Percentiles rank a stretch among this genome's conserved stretches.
Evolutionary conservation across 2,329 filamentous ascomycete genomes (phyloP).

Genomic region (Xylariaceae sp.): DNA sequence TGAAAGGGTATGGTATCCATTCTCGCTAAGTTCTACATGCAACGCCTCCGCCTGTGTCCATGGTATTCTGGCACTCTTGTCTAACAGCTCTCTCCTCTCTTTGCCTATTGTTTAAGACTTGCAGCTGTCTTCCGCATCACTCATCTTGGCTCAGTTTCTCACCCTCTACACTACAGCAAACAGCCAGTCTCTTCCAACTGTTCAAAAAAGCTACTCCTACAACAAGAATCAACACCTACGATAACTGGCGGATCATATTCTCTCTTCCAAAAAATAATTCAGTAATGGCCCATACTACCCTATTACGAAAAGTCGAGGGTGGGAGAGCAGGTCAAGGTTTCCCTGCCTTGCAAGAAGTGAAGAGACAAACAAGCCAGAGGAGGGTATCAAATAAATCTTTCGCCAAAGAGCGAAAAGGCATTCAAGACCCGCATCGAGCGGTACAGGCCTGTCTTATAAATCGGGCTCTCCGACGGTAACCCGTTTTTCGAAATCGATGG

Average conservation of each 20-base stretch:
- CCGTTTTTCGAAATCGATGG: slow-evolving; percentile 11
- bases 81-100: not conserved
- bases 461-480: slow-evolving; percentile 6
- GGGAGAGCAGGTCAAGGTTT: not conserved
- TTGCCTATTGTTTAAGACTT: not conserved
- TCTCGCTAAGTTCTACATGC: slow-evolving; percentile 30
- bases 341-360: slow-evolving; percentile 14
- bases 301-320: slow-evolving; percentile 4
- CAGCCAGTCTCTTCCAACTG: slow-evolving; percentile 5
- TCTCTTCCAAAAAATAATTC: slow-evolving; percentile 1
- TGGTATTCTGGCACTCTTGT: slow-evolving; percentile 6
- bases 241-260: not conserved
- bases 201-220: slow-evolving; percentile 22
- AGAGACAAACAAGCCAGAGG: slow-evolving; percentile 12
- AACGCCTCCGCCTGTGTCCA: slow-evolving; percentile 15
- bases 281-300: not conserved
- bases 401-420: slow-evolving; percentile 7
- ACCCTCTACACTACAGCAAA: slow-evolving; percentile 5
- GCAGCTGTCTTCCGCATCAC: slow-evolving; percentile 1
- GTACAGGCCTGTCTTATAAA: not conserved
- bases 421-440: not conserved
- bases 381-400: slow-evolving; percentile 30
- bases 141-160: not conserved
- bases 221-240: slow-evolving; percentile 8
- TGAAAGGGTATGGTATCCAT: slow-evolving; percentile 25